These are phyloP conservation scores for Herpetomonas tarakana DNA, from an alignment of 208 protist species.

Conservation along the genomic window DNA sequence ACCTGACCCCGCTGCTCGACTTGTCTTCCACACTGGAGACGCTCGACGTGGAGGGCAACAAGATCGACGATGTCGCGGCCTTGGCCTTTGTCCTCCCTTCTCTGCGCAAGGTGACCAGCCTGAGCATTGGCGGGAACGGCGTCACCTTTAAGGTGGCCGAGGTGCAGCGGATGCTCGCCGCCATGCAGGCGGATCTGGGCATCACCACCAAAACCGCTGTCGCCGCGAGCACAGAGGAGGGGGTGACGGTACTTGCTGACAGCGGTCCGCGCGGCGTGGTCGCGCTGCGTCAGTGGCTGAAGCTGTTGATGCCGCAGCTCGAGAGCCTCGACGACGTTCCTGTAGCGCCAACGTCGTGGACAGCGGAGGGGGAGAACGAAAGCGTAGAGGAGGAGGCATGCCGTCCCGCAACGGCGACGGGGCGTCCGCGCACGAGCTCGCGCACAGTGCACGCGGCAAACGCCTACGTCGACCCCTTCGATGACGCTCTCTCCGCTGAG, in stretches of 20 bases:
- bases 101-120: slow-evolving; percentile 40
- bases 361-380: slow-evolving; percentile 5
- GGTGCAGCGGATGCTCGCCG: slow-evolving; percentile 5
- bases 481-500: slow-evolving; percentile 57
- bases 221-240: slow-evolving; percentile 3
- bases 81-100: slow-evolving; percentile 33
- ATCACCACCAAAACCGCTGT: slow-evolving; percentile 9
- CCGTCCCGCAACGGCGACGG: not conserved
- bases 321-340: slow-evolving; percentile 48
- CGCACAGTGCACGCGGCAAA: not conserved
- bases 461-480: slow-evolving; percentile 58
- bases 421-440: not conserved
- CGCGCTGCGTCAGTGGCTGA: slow-evolving; percentile 43
- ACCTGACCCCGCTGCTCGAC: slow-evolving; percentile 58
- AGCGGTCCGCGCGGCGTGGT: not conserved
- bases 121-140: slow-evolving; percentile 75
- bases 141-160: slow-evolving; percentile 11
- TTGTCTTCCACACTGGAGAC: slow-evolving; percentile 70
- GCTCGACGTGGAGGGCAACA: slow-evolving; percentile 86
- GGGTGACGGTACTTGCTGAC: not conserved
- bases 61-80: slow-evolving; percentile 31
- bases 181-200: slow-evolving; percentile 13
- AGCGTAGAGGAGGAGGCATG: not conserved
- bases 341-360: slow-evolving; percentile 12
- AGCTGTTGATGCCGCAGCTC: slow-evolving; percentile 55